Conservation (phyloP, 768 basidiomycete genomes). For the Suillus bovinus region DNA sequence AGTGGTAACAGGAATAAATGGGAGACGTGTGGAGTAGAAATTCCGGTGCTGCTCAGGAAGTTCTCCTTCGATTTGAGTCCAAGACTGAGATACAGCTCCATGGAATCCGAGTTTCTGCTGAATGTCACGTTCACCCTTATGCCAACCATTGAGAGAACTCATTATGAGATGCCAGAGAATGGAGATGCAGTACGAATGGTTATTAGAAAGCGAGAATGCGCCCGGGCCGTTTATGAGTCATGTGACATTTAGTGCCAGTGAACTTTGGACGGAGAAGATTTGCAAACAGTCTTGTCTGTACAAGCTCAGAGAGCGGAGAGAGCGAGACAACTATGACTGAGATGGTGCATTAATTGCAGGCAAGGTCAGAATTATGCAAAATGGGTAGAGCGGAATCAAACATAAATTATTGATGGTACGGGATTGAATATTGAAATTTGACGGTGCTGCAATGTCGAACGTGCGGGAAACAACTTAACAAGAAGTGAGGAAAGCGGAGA, state of each 20-base stretch:
- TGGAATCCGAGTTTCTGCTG: constrained; percentile 48
- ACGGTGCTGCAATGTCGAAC: not conserved
- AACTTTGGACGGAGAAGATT: not conserved
- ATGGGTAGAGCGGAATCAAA: not conserved
- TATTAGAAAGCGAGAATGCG: not conserved
- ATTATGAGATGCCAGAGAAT: constrained; percentile 13
- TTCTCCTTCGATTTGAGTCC: constrained; percentile 43
- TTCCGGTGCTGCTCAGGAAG: constrained; percentile 49
- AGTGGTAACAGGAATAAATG: constrained; percentile 58
- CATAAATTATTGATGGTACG: not conserved
- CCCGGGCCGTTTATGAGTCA: not conserved
- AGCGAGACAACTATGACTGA: not conserved
- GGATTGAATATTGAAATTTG: not conserved
- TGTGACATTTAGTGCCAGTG: not conserved
- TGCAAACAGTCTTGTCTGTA: not conserved
- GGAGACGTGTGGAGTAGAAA: constrained; percentile 50
- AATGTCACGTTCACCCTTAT: constrained; percentile 50
- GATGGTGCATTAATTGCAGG: not conserved
- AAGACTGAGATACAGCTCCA: constrained; percentile 38
- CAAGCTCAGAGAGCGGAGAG: not conserved
- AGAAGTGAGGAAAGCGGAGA: not conserved
- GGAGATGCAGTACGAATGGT: not conserved
- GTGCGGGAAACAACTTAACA: not conserved
- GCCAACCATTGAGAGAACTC: constrained; percentile 37
- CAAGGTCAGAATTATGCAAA: not conserved